Base-by-base conservation (phyloP, 2,329 filamentous ascomycete genomes). In the Scedosporium apiospermum region DNA sequence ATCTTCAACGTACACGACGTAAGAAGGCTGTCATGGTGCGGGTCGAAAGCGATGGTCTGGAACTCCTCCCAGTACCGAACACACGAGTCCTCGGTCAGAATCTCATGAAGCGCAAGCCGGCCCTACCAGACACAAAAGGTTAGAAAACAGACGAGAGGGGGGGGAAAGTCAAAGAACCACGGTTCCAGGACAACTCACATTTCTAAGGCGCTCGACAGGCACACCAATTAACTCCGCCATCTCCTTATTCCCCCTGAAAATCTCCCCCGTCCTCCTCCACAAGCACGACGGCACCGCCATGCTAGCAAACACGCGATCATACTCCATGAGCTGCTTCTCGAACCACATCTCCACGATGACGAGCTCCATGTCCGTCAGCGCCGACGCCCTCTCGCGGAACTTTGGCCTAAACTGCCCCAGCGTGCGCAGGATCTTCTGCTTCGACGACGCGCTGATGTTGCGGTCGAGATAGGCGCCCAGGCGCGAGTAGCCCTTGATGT, bases 21-120 rank as follows among this genome's bases (percentile, higher is more conserved):
- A 67, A 99, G 80, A 70, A 99, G 91, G 23, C 93, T 96, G 73
- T 99, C 96, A 72, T 98, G 95, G 9, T 86, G 88, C 63, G 88
- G 86, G 71, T 99, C 95, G 74, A 99, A 99, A 9, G 95, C 96
- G 69, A 99, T 98, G 4, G 92, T 93, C 60, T 93, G 93, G 71
- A 99, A 99, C 71, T 99, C 96, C 75, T 99, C 95, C 95, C 95
- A 99, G 71, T 99, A 99, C 69, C 91, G 90, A 62, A 98, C 95
- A 65, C 96, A 85, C 49, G 93, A 96, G 65, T 96, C 91, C 77
- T 99, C 95, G 2, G 91, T 92, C 55, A 99, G 85, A 66, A 99
- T 96, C 73, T 99, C 93, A 72, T 99, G 95, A 58, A 99, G 83
- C 12, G 95, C 91, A 66, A 98, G 88, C 70, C 96, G 96, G 65